Evolutionary conservation across 2,329 filamentous ascomycete species (phyloP), one percentile per base, ranked within the genome.

Genomic region (Diplodia seriata): DNA sequence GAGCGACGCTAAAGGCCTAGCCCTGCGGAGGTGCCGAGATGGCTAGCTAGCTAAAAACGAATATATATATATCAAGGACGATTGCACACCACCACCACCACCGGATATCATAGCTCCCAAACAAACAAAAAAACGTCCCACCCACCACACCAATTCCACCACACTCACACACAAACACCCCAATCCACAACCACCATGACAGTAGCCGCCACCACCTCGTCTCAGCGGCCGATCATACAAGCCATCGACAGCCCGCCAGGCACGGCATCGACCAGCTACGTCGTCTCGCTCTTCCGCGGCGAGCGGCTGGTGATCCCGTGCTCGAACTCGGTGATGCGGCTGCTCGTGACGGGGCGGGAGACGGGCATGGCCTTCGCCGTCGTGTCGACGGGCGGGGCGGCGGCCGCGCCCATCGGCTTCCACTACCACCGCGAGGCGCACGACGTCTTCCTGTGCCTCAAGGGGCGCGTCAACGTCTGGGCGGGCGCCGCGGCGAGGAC

Each of bases 371-470:
- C 81, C 18, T 85, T 86, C 72, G 81, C 84, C 3, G 80, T 86
- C 15, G 85, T 86, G 68, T 76, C 79, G 3, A 84, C 82, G 51
- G 84, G 83, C 7, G 84, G 83, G 0, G 81, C 82, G 1, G 76
- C 82, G 4, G 77, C 79, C 4, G 81, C 80, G 53, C 81, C 82
- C 0, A 81, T 82, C 2, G 86, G 85, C 0, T 88, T 87, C 71
- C 86, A 88, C 74, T 86, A 82, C 71, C 86, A 88, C 71, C 79
- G 81, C 38, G 81, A 87, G 62, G 83, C 85, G 0, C 86, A 87
- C 70, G 86, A 87, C 72, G 82, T 87, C 4, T 88, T 87, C 71
- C 75, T 87, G 2, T 83, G 84, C 20, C 80, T 84, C 3, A 85
- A 87, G 72, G 86, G 86, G 0, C 82, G 74, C 67, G 72, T 87